Evolutionary conservation across 2,329 filamentous ascomycete species (phyloP).

Genomic region (Trichoderma endophyticum): DNA sequence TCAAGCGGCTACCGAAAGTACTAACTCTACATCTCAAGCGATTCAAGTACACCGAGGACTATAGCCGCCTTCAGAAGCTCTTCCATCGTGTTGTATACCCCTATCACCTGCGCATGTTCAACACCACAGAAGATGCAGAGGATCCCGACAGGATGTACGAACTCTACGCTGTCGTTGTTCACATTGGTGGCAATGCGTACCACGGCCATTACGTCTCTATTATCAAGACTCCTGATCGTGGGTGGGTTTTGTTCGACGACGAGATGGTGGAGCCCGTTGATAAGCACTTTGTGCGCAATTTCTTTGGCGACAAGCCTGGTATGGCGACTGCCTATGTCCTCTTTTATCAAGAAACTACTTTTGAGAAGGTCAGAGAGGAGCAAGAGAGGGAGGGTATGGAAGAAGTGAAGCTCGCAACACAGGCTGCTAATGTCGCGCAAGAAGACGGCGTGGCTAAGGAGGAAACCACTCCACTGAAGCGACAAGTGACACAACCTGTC

Average conservation of each 20-base stretch:
- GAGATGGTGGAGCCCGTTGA: constrained; percentile 98
- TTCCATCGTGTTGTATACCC: constrained; percentile 97
- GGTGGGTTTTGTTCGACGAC: constrained; percentile 95
- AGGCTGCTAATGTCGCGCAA: constrained; percentile 55
- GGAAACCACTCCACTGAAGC: constrained; percentile 45
- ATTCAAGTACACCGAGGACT: constrained; percentile 97
- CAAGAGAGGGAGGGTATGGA: constrained; percentile 75
- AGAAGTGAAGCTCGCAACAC: constrained; percentile 55
- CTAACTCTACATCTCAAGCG: constrained; percentile 90
- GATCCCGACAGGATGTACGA: constrained; percentile 94
- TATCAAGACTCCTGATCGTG: constrained; percentile 93
- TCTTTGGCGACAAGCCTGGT: constrained; percentile 90
- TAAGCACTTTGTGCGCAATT: constrained; percentile 92
- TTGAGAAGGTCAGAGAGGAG: constrained; percentile 67
- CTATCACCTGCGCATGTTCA: constrained; percentile 93
- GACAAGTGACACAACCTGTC: constrained; percentile 49
- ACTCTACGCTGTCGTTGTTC: constrained; percentile 93
- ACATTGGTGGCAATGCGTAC: constrained; percentile 94
- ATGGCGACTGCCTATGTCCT: constrained; percentile 94
- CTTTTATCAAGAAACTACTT: constrained; percentile 90
- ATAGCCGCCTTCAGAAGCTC: constrained; percentile 88
- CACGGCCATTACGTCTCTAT: constrained; percentile 98
- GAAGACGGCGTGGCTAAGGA: constrained; percentile 43
- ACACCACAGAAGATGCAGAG: constrained; percentile 92
- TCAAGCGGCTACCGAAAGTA: constrained; percentile 89